Evolutionary conservation across 2,329 filamentous ascomycete genomes (phyloP).

Genomic region (Cladobotryum mycophilum): DNA sequence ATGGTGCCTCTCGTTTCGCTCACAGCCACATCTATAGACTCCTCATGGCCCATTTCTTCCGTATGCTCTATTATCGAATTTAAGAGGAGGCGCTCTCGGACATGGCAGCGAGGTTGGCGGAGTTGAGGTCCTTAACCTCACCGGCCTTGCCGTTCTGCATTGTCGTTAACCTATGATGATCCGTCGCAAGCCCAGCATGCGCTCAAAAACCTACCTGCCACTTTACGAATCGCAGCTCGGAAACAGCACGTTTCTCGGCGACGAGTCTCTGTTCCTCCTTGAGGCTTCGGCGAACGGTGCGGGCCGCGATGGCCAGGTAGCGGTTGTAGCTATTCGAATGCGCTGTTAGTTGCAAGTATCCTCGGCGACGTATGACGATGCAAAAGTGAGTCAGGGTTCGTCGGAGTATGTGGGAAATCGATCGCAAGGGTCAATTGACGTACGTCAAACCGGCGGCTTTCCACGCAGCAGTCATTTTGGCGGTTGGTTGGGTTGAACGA

Average conservation of each 20-base stretch:
- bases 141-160: conserved; percentile 91
- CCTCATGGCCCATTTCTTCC: conserved; percentile 1
- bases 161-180: background rate
- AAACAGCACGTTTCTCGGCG: conserved; percentile 85
- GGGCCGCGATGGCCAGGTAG: conserved; percentile 92
- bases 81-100: conserved; percentile 33
- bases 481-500: conserved; percentile 32
- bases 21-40: conserved; percentile 10
- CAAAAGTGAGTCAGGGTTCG: background rate
- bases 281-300: conserved; percentile 90
- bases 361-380: background rate
- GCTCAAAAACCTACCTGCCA: conserved; percentile 65
- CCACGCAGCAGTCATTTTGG: conserved; percentile 95
- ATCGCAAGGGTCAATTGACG: conserved; percentile 37
- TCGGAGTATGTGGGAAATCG: background rate
- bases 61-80: conserved; percentile 9
- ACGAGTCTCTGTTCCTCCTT: conserved; percentile 87
- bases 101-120: conserved; percentile 43
- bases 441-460: conserved; percentile 97
- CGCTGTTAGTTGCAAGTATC: conserved; percentile 25
- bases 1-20: conserved; percentile 17
- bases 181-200: background rate
- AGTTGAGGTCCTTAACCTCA: conserved; percentile 66
- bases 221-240: conserved; percentile 85
- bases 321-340: conserved; percentile 82